Conservation (phyloP, 352 stramenopile species). For the Pythium graminicola region DNA sequence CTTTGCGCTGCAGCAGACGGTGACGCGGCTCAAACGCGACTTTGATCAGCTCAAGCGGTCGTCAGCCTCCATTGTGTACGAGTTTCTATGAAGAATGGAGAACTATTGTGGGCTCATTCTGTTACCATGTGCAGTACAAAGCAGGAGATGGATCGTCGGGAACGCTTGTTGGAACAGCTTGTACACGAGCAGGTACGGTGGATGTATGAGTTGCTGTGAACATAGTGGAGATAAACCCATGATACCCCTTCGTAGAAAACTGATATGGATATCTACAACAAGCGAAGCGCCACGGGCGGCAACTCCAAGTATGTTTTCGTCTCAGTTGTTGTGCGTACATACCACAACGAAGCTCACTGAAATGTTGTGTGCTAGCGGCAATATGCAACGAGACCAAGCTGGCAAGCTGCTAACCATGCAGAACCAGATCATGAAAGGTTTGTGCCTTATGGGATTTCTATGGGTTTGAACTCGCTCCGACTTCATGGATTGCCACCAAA, state of each 20-base stretch:
- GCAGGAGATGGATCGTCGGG: constrained; percentile 62
- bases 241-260: constrained; percentile 33
- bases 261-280: constrained; percentile 76
- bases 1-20: constrained; percentile 79
- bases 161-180: constrained; percentile 55
- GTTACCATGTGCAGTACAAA: constrained; percentile 34
- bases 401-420: constrained; percentile 72
- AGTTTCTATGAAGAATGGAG: background rate
- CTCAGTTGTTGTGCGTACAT: no score
- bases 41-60: constrained; percentile 72
- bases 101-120: background rate
- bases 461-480: no score
- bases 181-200: constrained; percentile 42
- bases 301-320: constrained; percentile 19
- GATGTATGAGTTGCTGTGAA: background rate
- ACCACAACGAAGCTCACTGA: no score
- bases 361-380: constrained; percentile 10
- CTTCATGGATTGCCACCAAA: no score
- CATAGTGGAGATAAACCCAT: background rate
- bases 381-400: constrained; percentile 30
- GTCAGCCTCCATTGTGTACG: constrained; percentile 43
- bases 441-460: background rate
- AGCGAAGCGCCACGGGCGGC: constrained; percentile 24
- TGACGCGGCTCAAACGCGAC: constrained; percentile 70
- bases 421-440: constrained; percentile 87